These are phyloP conservation scores for button mushroom (Agaricus bisporus) DNA, from an alignment of 768 basidiomycete species.

Conservation along the genomic window DNA sequence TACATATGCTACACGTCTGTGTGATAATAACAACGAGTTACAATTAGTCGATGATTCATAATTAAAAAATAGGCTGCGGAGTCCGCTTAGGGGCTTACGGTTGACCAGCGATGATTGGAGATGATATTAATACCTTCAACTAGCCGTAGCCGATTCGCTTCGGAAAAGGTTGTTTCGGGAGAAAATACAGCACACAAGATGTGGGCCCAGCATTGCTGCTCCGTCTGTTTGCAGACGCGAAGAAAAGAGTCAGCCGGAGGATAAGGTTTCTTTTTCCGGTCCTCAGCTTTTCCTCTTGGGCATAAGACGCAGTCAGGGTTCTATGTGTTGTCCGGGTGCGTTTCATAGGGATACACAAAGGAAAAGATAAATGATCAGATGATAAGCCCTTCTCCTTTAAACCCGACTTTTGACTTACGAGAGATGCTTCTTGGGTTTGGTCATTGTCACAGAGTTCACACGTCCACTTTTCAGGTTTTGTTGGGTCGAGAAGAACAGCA, in stretches of 20 bases:
- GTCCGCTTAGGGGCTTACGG: slow-evolving; percentile 41
- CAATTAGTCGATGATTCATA: not conserved
- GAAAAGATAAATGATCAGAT: not conserved
- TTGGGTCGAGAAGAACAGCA: slow-evolving; percentile 62
- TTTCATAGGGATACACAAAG: slow-evolving; percentile 1
- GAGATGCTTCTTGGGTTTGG: slow-evolving; percentile 71
- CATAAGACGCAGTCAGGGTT: slow-evolving; percentile 83
- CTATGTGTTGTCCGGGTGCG: slow-evolving; percentile 32
- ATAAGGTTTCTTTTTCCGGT: slow-evolving; percentile 38
- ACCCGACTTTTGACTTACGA: slow-evolving; percentile 40
- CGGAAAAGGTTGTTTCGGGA: slow-evolving; percentile 78
- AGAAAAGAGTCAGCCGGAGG: slow-evolving; percentile 60
- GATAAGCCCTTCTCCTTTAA: not conserved
- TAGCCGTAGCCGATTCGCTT: slow-evolving; percentile 63
- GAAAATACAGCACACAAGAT: slow-evolving; percentile 85
- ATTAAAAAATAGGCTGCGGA: not conserved
- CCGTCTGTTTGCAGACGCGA: slow-evolving; percentile 81
- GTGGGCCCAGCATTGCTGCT: slow-evolving; percentile 92
- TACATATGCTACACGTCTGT: slow-evolving; percentile 80
- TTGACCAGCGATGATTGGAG: slow-evolving; percentile 62
- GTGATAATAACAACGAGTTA: not conserved
- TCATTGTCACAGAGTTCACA: slow-evolving; percentile 89
- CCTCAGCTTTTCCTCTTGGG: slow-evolving; percentile 50
- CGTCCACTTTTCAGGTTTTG: slow-evolving; percentile 65
- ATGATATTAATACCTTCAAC: slow-evolving; percentile 84